Conservation (phyloP, 1,139 yeast species). For the Pichia sp. region DNA sequence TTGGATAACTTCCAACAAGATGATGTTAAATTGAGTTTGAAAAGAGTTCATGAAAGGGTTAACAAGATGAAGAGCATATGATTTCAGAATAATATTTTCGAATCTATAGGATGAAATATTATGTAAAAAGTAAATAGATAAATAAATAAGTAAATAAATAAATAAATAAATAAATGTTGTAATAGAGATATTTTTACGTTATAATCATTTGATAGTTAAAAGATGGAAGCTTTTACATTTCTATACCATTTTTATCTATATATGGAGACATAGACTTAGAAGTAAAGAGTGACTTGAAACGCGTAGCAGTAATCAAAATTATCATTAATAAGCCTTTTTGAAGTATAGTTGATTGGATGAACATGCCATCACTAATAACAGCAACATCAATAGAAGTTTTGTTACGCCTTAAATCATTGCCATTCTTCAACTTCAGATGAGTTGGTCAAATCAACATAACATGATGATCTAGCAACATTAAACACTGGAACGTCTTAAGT, state of each 20-base stretch:
- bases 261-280: not conserved
- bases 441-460: not conserved
- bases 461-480: not conserved
- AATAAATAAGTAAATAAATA: too few relatives aligned
- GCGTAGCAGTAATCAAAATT: not conserved
- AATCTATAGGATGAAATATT: not conserved
- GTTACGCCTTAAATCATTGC: not conserved
- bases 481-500: not conserved
- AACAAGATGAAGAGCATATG: conserved; percentile 36
- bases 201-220: not conserved
- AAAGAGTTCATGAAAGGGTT: conserved; percentile 52
- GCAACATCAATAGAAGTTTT: not conserved
- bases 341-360: not conserved
- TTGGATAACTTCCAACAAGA: conserved; percentile 71
- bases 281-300: too few relatives aligned
- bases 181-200: not conserved
- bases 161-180: not conserved
- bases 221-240: not conserved
- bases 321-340: not conserved
- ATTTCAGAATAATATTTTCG: conserved; percentile 1
- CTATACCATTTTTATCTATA: not conserved
- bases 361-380: not conserved
- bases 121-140: too few relatives aligned
- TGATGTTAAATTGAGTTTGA: conserved; percentile 74
- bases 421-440: not conserved